Evolutionary conservation across 257 asterid species (phyloP).

Genomic region (Penstemon newberryi): DNA sequence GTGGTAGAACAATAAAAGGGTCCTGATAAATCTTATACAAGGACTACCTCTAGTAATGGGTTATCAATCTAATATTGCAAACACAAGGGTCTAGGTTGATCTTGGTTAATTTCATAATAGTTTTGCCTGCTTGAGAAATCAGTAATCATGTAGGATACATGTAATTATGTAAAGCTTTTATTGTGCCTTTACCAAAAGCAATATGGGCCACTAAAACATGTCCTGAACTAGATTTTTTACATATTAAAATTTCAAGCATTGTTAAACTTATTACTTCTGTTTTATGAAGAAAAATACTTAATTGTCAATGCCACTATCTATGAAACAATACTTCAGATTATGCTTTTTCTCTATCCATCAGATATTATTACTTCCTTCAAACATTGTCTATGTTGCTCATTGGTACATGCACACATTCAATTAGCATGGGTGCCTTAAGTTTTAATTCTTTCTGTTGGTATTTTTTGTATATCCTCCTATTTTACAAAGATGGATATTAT

Average conservation of each 20-base stretch:
- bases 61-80: constrained; percentile 11
- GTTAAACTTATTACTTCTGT: constrained; percentile 7
- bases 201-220: constrained; percentile 15
- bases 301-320: constrained; percentile 23
- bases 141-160: not conserved
- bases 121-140: constrained; percentile 8
- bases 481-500: no score
- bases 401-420: constrained; percentile 11
- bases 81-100: constrained; percentile 25
- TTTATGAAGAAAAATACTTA: not conserved
- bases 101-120: constrained; percentile 1
- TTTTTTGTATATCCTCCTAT: no score
- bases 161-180: not conserved
- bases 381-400: not conserved
- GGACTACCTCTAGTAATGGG: constrained; percentile 5
- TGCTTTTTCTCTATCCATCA: not conserved
- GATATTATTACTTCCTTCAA: not conserved
- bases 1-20: constrained; percentile 7
- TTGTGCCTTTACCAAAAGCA: constrained; percentile 19
- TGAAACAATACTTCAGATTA: not conserved
- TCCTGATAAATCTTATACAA: not conserved
- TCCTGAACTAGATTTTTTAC: constrained; percentile 20
- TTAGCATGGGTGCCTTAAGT: constrained; percentile 13
- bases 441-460: not conserved
- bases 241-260: not conserved